phyloP scores from a whole-genome alignment of 768 basidiomycete genomes.

The Ramaria sp. region DNA sequence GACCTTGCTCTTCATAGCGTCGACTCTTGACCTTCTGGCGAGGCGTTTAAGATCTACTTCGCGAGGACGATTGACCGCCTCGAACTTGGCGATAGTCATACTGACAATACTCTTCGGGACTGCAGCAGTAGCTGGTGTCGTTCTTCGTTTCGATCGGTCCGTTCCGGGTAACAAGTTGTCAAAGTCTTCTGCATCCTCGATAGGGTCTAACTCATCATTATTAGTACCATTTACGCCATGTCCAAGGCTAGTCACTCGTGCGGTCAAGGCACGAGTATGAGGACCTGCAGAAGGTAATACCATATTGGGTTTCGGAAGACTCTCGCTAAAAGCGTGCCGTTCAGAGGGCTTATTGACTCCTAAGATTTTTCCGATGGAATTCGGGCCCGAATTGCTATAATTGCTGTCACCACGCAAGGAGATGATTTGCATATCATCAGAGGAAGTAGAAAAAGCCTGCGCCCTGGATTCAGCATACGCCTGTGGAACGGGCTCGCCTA shows the following conservation, averaged over 20 bases:
- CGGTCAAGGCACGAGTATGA: background rate
- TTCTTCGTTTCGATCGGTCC: background rate
- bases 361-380: background rate
- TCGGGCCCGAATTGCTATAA: background rate
- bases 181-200: constrained; percentile 3
- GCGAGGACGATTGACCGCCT: background rate
- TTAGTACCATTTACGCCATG: background rate
- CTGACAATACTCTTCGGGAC: background rate
- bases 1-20: background rate
- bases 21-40: background rate
- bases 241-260: background rate
- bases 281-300: background rate
- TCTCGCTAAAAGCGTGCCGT: background rate
- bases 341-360: background rate
- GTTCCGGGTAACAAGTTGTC: background rate
- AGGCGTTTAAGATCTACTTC: background rate
- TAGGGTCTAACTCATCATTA: background rate
- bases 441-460: background rate
- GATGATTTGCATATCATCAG: constrained; percentile 4
- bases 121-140: background rate
- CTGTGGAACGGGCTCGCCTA: background rate
- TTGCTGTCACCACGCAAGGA: background rate
- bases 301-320: no score
- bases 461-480: background rate
- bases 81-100: background rate